These are phyloP conservation scores for Mycena pura DNA, from an alignment of 768 basidiomycete species.

Conservation along the genomic window DNA sequence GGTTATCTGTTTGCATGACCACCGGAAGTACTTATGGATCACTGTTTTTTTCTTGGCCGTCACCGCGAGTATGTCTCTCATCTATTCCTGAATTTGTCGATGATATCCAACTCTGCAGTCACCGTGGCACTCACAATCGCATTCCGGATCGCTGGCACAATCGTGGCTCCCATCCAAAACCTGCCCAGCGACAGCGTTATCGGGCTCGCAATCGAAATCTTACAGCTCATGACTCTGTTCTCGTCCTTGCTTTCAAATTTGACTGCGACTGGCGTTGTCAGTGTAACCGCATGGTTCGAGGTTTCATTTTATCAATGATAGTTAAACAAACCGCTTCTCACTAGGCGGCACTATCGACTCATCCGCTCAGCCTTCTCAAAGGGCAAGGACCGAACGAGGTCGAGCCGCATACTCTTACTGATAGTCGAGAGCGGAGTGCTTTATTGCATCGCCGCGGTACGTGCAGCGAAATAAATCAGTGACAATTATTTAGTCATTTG, in stretches of 20 bases:
- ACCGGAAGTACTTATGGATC: constrained; percentile 12
- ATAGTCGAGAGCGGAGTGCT: not conserved
- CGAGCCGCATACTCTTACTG: not conserved
- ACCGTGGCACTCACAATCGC: not conserved
- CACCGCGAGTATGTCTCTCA: not conserved
- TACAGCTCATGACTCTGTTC: not conserved
- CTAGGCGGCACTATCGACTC: no score
- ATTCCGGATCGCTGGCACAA: not conserved
- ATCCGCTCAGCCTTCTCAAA: no score
- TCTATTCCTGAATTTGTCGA: not conserved
- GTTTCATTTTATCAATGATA: no score
- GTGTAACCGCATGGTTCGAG: not conserved
- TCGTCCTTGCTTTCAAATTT: not conserved
- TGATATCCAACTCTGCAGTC: no score
- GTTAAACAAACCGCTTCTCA: no score
- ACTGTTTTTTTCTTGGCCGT: constrained; percentile 2
- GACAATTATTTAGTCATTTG: not conserved
- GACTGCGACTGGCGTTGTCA: not conserved
- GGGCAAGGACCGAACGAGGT: no score
- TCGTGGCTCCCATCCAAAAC: not conserved
- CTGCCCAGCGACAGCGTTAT: not conserved
- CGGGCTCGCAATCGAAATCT: not conserved
- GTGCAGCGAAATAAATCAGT: not conserved
- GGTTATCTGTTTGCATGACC: not conserved
- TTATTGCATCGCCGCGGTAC: not conserved